Base-by-base conservation (phyloP, 2,329 filamentous ascomycete species). In the Ophiostoma tasmaniense region DNA sequence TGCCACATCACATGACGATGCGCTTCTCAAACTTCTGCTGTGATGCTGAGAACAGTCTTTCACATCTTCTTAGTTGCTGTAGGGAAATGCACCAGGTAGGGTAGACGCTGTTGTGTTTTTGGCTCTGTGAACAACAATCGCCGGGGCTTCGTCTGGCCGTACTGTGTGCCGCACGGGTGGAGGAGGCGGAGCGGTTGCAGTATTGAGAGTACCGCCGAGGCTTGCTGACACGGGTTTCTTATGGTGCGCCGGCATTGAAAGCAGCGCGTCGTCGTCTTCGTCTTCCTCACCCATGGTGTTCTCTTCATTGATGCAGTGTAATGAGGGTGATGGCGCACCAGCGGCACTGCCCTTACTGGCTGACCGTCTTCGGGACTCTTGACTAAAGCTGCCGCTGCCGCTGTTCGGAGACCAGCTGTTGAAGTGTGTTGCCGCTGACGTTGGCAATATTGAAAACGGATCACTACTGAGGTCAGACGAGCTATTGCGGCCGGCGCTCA, bases 241-340 rank as follows among this genome's bases (percentile, higher is more conserved):
- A 11, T 33, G n/a, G 25, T 62, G 59, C 10, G 20, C 39, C 20
- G 55, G 20, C 61, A 64, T 64, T 20, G 61, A 64, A 10, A 64
- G 33, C n/a, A 37, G 20, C 11, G 33, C n/a, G 5, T 7, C 11
- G 2, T 64, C 33, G 33, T n/a, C 61, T 17, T 64, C 61, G 3
- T 64, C 61, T 22, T 64, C 64, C 14, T 73, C 71, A 3, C 69
- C 72, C n/a, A 37, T 69, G 1, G 70, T 52, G 3, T 72, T 73
- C 30, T 80, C 80, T 72, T 84, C 82, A 1, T 79, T 79, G 66
- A 84, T 84, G 20, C 81, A 79, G 8, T 80, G 78, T 6, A 84
- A 76, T 2, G 82, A 83, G 3, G 76, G 76, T 74, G n/a, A 75
- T 11, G 68, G n/a, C 8, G 67, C 73, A 70, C 8, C 72, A 78